A percentile compares a stretch with the other conserved stretches of the same genome.
Conservation (phyloP, 257 asterid species). For the Przewalskia tangutica region DNA sequence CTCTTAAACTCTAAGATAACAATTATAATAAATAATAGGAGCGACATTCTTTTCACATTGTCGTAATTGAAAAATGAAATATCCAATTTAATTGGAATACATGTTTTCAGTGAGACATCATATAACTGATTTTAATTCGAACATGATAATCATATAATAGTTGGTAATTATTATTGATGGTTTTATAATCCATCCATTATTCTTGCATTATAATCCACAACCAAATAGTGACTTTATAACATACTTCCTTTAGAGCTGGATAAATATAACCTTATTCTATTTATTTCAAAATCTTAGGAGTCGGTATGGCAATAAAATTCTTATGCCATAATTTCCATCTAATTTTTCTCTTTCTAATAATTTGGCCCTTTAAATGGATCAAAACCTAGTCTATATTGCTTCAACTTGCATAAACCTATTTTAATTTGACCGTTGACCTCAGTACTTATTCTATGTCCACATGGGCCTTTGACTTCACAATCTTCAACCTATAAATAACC, state of each 20-base stretch:
- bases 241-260: neutral
- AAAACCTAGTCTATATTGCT: neutral
- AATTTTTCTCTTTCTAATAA: neutral
- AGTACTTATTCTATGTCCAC: neutral
- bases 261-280: neutral
- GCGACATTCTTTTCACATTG: neutral
- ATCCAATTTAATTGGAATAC: neutral
- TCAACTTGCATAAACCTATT: neutral
- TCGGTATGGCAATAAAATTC: neutral
- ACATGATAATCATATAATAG: neutral
- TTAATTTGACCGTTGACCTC: neutral
- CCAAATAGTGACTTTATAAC: neutral
- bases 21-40: neutral
- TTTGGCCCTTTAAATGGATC: neutral
- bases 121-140: neutral
- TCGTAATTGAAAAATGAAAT: neutral
- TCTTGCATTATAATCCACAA: neutral
- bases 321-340: neutral
- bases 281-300: neutral
- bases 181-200: neutral
- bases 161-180: neutral
- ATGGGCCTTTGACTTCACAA: conserved; percentile 23
- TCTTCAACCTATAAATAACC: conserved; percentile 49
- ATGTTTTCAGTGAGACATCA: neutral
- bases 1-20: neutral